Evolutionary conservation across 345 rosid species (phyloP), one percentile per base, ranked within the genome.

Genomic region (Linum tenue): DNA sequence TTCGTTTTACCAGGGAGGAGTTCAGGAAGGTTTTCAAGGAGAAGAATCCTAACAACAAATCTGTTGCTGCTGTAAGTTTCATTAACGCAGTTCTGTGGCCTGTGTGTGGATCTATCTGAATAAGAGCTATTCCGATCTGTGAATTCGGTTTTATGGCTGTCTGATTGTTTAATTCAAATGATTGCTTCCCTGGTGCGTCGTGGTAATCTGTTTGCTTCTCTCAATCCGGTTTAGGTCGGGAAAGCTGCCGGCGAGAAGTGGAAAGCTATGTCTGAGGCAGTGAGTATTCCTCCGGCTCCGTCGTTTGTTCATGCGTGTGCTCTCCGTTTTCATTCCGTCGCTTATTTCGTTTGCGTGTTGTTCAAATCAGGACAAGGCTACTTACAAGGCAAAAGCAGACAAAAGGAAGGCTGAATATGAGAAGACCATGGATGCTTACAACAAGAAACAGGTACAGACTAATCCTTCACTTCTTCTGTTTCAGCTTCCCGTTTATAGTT

Each of bases 221-320:
- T 51, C 17, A 6, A 15, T 37, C 8, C 12, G 38, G 36, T 31
- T 74, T 67, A 90, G 97, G 97, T 88, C 36, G 92, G 92, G 2
- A 90, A 87, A 65, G 95, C 97, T 65, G 90, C 85, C 37, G 95
- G 97, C 61, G 84, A 64, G 37, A 84, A 82, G 59, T 90, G 97
- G 97, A 90, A 87, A 74, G 68, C 85, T 2, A 31, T 90, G 86
- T 70, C 80, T 10, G 88, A 78, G 0, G 86, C 78, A 40, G 97
- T 87, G 67, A 83, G 86, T 83, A 10, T 38, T 48, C 15, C 11
- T 48, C 53, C 9, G 53, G 53, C 14, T 48, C 53, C 11, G 31
- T 22, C 31, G 31, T 22, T 5, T 48, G 15, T 15, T 48, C 12
- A 9, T 15, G 53, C 11, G 1, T 9, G 53, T 9, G 14, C 48